These are phyloP conservation scores for Hirsutella minnesotensis DNA, from an alignment of 2,329 filamentous ascomycete species.

Conservation along the genomic window DNA sequence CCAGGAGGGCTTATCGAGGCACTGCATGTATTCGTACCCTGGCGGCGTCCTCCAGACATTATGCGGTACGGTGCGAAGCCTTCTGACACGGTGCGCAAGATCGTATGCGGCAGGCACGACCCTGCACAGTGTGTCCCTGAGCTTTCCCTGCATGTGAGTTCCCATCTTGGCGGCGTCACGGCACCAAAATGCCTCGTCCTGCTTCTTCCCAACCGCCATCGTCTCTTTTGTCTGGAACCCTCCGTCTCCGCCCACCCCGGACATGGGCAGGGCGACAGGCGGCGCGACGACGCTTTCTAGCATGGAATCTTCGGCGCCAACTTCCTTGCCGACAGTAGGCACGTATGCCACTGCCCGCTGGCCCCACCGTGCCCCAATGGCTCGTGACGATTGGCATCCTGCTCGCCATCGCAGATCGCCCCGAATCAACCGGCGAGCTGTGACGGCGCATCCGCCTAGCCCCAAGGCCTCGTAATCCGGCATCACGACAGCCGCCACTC, in stretches of 20 bases:
- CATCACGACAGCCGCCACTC: background rate
- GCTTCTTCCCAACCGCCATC: background rate
- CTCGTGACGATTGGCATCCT: background rate
- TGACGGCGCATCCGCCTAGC: background rate
- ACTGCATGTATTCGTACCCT: too few species aligned
- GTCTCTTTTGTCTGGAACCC: background rate
- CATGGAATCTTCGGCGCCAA: background rate
- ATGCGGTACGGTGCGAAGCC: too few species aligned
- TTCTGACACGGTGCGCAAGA: too few species aligned
- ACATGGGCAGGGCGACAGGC: background rate
- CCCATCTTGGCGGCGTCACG: background rate
- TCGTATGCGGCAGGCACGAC: too few species aligned
- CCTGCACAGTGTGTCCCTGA: too few species aligned
- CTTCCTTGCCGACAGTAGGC: too few species aligned
- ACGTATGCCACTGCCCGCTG: too few species aligned
- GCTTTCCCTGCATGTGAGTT: too few species aligned
- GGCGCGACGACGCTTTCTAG: background rate
- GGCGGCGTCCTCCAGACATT: too few species aligned
- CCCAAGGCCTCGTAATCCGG: background rate
- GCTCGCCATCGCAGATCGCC: background rate
- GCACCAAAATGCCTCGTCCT: background rate
- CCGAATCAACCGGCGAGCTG: background rate
- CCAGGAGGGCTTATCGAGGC: too few species aligned
- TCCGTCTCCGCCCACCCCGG: background rate
- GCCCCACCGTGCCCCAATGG: background rate